Conservation (phyloP, 805 yeast species). For the Candida silvatica region DNA sequence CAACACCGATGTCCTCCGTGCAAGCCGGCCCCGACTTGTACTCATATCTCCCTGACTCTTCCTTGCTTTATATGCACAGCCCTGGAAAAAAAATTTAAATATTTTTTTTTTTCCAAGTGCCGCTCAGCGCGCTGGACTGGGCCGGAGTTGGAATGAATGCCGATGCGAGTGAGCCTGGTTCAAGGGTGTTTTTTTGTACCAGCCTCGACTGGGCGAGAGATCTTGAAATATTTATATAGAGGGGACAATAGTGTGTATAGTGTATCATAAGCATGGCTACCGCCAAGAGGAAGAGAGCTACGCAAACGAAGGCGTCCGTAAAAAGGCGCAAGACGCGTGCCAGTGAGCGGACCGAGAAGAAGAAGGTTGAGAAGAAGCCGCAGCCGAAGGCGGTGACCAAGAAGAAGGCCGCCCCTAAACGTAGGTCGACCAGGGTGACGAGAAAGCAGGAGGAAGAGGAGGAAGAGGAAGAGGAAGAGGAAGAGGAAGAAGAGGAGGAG, state of each 20-base stretch:
- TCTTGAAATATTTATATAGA: background rate
- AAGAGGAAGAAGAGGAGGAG: conserved; percentile 1
- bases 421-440: conserved; percentile 7
- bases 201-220: background rate
- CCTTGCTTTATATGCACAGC: too few relatives aligned
- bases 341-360: conserved; percentile 2
- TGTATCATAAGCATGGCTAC: background rate
- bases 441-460: conserved; percentile 7
- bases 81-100: too few relatives aligned
- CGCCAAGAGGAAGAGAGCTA: background rate
- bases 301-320: background rate
- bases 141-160: background rate
- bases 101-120: too few relatives aligned
- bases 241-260: background rate
- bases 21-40: too few relatives aligned
- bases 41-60: too few relatives aligned
- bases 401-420: conserved; percentile 9
- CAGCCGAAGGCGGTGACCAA: conserved; percentile 11
- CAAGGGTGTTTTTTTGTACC: background rate
- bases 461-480: conserved; percentile 18
- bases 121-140: background rate
- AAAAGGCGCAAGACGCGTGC: conserved; percentile 1
- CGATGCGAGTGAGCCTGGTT: background rate
- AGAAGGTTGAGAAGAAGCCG: conserved; percentile 17
- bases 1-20: too few relatives aligned